Evolutionary conservation across 331 rosid genomes (phyloP).

Genomic region (Quercus lobata): DNA sequence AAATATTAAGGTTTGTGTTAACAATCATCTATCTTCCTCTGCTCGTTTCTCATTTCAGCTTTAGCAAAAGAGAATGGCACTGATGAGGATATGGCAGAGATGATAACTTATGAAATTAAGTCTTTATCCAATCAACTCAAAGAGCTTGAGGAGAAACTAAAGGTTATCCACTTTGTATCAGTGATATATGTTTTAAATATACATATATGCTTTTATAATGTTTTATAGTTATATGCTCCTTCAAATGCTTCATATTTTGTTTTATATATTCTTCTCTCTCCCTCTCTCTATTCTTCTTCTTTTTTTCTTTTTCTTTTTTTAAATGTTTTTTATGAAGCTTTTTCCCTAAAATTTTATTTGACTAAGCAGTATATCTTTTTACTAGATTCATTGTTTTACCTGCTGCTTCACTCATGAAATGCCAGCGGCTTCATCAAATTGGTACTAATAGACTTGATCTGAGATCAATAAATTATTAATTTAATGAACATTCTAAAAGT

Average conservation of each 20-base stretch:
- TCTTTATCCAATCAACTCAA: conserved; percentile 61
- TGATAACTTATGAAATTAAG: conserved; percentile 67
- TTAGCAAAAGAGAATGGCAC: conserved; percentile 71
- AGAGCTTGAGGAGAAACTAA: conserved; percentile 70
- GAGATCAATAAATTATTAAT: neutral
- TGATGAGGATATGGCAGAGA: conserved; percentile 89
- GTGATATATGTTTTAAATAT: neutral
- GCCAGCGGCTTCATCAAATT: neutral
- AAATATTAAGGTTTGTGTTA: conserved; percentile 5
- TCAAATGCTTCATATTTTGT: neutral
- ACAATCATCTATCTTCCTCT: conserved; percentile 4
- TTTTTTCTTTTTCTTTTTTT: too few relatives aligned
- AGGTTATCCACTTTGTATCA: conserved; percentile 39
- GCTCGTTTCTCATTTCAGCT: conserved; percentile 38
- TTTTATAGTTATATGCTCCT: neutral
- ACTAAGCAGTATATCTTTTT: neutral
- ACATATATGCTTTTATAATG: neutral
- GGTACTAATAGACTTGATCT: conserved; percentile 9
- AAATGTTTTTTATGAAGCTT: too few relatives aligned
- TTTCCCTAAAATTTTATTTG: neutral
- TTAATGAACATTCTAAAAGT: neutral
- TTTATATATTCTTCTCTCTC: neutral
- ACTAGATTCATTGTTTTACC: conserved; percentile 6
- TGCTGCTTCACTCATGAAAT: conserved; percentile 1
- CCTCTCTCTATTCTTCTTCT: neutral